phyloP scores from a whole-genome alignment of 108 stramenopile genomes.

The Cyclostephanos tholiformis region DNA sequence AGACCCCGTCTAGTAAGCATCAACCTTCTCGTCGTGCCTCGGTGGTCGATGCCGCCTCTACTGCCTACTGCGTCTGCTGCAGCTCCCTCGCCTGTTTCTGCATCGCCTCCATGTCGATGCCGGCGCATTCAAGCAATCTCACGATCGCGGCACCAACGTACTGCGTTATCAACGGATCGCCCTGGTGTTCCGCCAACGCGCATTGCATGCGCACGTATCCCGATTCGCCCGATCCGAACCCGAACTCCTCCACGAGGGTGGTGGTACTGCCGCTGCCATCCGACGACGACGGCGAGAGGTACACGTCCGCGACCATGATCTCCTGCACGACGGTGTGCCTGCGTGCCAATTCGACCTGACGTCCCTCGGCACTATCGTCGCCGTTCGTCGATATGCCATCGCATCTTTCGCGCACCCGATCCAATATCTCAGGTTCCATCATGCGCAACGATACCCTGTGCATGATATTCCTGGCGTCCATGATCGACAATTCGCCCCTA shows the following conservation, averaged over 20 bases:
- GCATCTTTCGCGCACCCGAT: conserved; percentile 59
- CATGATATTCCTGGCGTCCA: conserved; percentile 82
- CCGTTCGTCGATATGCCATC: conserved; percentile 17
- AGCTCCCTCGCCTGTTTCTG: conserved; percentile 24
- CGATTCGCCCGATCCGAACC: conserved; percentile 72
- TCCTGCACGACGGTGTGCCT: conserved; percentile 83
- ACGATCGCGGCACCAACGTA: conserved; percentile 82
- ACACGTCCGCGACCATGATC: conserved; percentile 77
- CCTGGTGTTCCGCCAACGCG: conserved; percentile 85
- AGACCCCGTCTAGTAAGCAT: too few species aligned
- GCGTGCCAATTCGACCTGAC: conserved; percentile 61
- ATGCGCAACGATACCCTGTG: conserved; percentile 79
- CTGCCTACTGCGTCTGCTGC: conserved; percentile 16
- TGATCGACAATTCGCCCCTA: conserved; percentile 64
- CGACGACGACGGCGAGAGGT: conserved; percentile 44
- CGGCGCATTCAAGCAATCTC: conserved; percentile 76
- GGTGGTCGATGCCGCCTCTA: too few species aligned
- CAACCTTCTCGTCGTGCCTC: too few species aligned
- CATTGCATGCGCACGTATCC: conserved; percentile 87
- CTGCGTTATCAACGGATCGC: conserved; percentile 82
- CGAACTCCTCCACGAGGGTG: conserved; percentile 66
- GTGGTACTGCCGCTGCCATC: background rate
- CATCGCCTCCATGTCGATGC: conserved; percentile 63
- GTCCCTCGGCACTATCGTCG: conserved; percentile 51
- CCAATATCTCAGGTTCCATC: conserved; percentile 65